A percentile compares a stretch with the other conserved stretches of the same genome.
These are phyloP conservation scores for Xylaria castorea DNA, from an alignment of 495 filamentous ascomycete genomes.

Conservation along the genomic window DNA sequence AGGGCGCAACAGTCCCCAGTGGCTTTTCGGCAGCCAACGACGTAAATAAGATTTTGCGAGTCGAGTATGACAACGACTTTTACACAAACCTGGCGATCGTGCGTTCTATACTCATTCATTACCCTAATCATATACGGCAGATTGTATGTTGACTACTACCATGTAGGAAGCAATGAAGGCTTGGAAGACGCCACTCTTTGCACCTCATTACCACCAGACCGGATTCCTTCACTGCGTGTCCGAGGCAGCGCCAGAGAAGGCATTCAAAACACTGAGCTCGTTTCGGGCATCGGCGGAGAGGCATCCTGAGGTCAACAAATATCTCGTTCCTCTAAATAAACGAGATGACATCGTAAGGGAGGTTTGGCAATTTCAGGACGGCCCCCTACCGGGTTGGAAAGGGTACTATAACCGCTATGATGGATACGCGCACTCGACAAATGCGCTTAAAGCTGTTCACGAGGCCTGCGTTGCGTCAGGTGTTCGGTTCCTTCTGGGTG, in stretches of 20 bases:
- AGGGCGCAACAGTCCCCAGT: conserved; percentile 49
- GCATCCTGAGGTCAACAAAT: conserved; percentile 44
- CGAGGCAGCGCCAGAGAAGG: conserved; percentile 53
- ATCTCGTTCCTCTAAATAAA: conserved; percentile 46
- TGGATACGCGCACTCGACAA: conserved; percentile 59
- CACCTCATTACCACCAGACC: conserved; percentile 60
- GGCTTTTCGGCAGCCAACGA: conserved; percentile 57
- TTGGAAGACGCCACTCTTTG: conserved; percentile 50
- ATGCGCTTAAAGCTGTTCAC: conserved; percentile 45
- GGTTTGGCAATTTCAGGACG: conserved; percentile 51
- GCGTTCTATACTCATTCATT: not conserved
- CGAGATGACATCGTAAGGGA: conserved; percentile 47
- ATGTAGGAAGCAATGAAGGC: conserved; percentile 42
- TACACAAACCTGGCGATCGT: conserved; percentile 54
- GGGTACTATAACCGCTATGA: conserved; percentile 63
- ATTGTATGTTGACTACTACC: not conserved
- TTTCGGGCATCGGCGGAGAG: conserved; percentile 39
- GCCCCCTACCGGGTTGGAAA: conserved; percentile 57
- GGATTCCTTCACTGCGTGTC: conserved; percentile 62
- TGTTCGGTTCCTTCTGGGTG: conserved; percentile 43
- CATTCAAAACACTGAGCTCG: conserved; percentile 39
- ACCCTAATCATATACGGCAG: not conserved
- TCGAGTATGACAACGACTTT: conserved; percentile 62
- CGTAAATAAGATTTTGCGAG: conserved; percentile 63
- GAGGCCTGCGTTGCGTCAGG: conserved; percentile 37